Percentiles rank a stretch among this genome's conserved stretches.
phyloP scores from a whole-genome alignment of 352 stramenopile species.

The Phytophthora boehmeriae region DNA sequence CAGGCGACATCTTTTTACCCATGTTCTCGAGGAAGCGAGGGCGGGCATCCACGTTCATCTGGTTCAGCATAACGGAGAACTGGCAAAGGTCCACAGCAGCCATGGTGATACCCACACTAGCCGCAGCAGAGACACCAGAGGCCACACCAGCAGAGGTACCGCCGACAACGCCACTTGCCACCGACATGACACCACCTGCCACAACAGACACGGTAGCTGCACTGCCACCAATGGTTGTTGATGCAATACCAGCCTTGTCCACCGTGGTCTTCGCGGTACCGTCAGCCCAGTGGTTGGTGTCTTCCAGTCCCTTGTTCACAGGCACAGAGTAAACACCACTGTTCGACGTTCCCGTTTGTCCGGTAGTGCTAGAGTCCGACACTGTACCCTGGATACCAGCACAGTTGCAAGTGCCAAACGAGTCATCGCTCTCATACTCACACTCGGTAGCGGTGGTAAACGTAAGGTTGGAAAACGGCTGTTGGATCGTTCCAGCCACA shows the following conservation, averaged over 20 bases:
- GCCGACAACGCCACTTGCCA: constrained; percentile 62
- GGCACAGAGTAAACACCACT: constrained; percentile 40
- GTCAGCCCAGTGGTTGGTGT: constrained; percentile 72
- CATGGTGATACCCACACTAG: constrained; percentile 72
- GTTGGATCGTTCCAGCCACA: constrained; percentile 35
- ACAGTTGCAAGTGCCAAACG: constrained; percentile 67
- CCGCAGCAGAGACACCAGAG: constrained; percentile 57
- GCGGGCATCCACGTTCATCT: constrained; percentile 82
- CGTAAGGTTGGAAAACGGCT: constrained; percentile 60
- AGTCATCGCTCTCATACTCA: constrained; percentile 58
- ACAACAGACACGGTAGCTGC: constrained; percentile 69
- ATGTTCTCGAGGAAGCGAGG: constrained; percentile 79
- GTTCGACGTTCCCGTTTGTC: constrained; percentile 14
- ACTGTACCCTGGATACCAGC: constrained; percentile 41
- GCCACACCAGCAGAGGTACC: constrained; percentile 62
- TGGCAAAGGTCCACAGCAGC: constrained; percentile 79
- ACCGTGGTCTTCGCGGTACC: constrained; percentile 58
- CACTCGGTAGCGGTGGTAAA: constrained; percentile 61
- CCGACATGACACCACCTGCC: constrained; percentile 62
- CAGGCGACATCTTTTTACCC: constrained; percentile 70
- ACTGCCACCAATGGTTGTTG: constrained; percentile 55
- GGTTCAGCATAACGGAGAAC: constrained; percentile 85
- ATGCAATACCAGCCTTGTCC: constrained; percentile 72
- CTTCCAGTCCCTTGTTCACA: constrained; percentile 62
- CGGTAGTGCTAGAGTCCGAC: constrained; percentile 20